Evolutionary conservation across 306 rosid species (phyloP), one percentile per base, ranked within the genome.

Genomic region (Fragaria vesca): DNA sequence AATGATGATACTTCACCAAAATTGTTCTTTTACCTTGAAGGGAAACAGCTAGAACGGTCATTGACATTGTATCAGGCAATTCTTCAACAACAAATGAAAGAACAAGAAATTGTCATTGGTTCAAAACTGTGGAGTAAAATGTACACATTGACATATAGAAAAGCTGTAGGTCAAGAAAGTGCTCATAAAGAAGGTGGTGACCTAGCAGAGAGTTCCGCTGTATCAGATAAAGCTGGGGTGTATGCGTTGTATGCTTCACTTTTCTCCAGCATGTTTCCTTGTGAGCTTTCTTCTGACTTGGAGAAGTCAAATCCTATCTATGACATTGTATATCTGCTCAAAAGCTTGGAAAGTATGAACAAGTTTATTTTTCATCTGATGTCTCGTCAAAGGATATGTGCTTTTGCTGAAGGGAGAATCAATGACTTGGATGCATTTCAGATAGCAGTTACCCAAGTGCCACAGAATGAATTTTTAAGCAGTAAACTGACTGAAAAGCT

Each of bases 401-500:
- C 93, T 81, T 96, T 89, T 83, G 88, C 97, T 18, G 91, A 90
- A 89, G 96, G 99, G 77, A 88, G 81, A 83, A 78, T 88, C 79
- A 86, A 86, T 78, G 73, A 86, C 84, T 84, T 96, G 84, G 92
- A 93, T 82, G 67, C 81, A 62, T 77, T 96, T 58, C 86, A 87
- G 80, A 32, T 88, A 68, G 60, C 80, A 58, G 86, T 89, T 80
- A 82, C 88, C 73, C 83, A 90, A 76, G 86, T 91, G 66, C 81
- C 90, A 28, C 96, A 87, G 87, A 90, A 80, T 86, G 98, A 93
- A 81, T 96, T 96, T 84, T 91, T 91, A 66, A 96, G 88, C 79
- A 85, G 81, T 76, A 96, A 96, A 83, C 83, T 96, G 88, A 93
- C 98, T 6, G 99, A 93, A 83, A 96, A 96, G 83, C 85, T 96